Conservation (phyloP, 2,329 filamentous ascomycete species). For the Fusarium luffae region DNA sequence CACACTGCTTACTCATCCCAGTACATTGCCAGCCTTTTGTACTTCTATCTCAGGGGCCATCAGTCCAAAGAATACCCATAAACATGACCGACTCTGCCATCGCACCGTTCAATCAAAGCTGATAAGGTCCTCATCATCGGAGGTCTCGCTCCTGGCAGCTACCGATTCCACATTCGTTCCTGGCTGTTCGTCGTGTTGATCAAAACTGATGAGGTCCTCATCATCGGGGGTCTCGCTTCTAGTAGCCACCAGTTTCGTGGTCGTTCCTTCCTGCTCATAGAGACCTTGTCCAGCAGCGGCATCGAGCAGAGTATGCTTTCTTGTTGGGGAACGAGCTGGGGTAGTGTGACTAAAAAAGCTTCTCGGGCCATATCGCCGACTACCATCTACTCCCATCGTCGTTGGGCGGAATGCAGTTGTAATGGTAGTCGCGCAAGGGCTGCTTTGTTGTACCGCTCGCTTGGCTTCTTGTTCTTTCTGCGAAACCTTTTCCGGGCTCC, state of each 20-base stretch:
- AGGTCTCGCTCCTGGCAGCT: not conserved
- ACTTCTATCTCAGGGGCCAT: not conserved
- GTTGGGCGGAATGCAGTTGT: conserved; percentile 2
- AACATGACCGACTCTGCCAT: not conserved
- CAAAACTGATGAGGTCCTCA: conserved; percentile 29
- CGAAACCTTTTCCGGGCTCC: conserved; percentile 34
- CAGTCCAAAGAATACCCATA: not conserved
- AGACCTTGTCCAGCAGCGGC: conserved; percentile 9
- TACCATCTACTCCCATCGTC: not conserved
- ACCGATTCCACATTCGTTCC: not conserved
- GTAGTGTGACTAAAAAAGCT: not conserved
- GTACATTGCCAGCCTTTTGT: not conserved
- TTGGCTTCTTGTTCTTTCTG: conserved; percentile 11
- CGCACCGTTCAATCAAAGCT: conserved; percentile 11
- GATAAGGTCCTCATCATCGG: conserved; percentile 19
- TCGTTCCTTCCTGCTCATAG: not conserved
- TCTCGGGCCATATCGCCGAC: not conserved
- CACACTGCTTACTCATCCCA: not conserved
- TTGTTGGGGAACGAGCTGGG: not conserved
- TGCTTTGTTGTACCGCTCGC: not conserved
- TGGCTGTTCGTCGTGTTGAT: not conserved
- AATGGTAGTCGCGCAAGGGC: not conserved
- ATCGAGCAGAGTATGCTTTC: conserved; percentile 12
- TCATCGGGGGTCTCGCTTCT: not conserved
- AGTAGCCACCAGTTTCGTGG: not conserved